Base-by-base conservation (phyloP, 164 flowering plant species). In the Euptelea pleiosperma region DNA sequence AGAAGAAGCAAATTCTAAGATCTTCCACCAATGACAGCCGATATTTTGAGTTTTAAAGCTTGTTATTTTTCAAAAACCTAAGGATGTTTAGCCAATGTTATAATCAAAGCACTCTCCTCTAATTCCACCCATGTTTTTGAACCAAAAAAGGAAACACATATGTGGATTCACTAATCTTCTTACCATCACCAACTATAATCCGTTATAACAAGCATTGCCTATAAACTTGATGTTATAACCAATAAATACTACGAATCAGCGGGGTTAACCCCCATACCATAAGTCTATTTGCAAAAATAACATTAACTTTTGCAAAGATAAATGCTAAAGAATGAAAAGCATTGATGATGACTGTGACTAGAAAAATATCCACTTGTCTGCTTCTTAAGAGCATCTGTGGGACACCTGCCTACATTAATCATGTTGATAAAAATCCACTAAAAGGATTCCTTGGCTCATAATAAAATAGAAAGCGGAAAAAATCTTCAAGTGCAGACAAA, bases 341-440 rank as follows among this genome's bases (percentile, higher is more conserved):
- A 60, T 44, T 59, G 62, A 73, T 69, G 50, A 62, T 54, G 64
- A 61, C n/a, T 19, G 35, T 26, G 65, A 63, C 47, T 33, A 54
- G 25, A 25, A 49, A 19, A 62, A 55, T 28, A 37, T n/a, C 64
- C 49, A 51, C 63, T 30, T 67, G 68, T 54, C 61, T 52, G 48
- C 66, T 67, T 57, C 62, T 64, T 46, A 33, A 41, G 48, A 53
- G 58, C 62, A 49, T n/a, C 48, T 19, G 33, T 43, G 48, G 55
- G 65, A 68, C 64, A 64, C 60, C 49, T 37, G 63, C 55, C 24
- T 31, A 12, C 30, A 45, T 61, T 31, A 45, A 63, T 49, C 45
- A 57, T 68, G 41, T 30, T 31, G 15, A 59, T 33, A 43, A 26
- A 60, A 55, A 50, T 43, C 52, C 54, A 55, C 68, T 58, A 16